Evolutionary conservation across 2,329 filamentous ascomycete genomes (phyloP).

Genomic region (Cytospora piceicola): DNA sequence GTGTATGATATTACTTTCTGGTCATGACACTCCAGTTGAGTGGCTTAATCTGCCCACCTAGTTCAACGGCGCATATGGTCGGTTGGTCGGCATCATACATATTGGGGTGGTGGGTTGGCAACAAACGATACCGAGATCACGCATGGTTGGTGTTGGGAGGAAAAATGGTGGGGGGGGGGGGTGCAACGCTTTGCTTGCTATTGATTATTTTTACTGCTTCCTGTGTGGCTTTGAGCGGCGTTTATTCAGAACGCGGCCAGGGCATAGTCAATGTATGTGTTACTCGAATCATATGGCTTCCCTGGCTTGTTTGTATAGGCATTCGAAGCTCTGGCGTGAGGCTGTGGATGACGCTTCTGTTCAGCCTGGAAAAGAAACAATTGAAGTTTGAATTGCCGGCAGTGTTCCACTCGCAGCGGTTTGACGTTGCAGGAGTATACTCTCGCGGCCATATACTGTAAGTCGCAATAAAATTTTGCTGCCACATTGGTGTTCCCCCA

Average conservation of each 20-base stretch:
- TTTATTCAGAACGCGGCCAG: neutral
- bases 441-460: neutral
- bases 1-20: neutral
- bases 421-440: neutral
- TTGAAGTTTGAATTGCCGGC: neutral
- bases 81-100: neutral
- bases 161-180: neutral
- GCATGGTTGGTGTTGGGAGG: constrained; percentile 27
- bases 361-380: neutral
- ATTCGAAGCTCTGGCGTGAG: neutral
- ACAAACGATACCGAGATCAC: constrained; percentile 6
- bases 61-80: neutral
- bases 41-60: neutral
- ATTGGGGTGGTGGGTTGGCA: neutral
- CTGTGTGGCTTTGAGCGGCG: constrained; percentile 1
- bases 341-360: neutral
- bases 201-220: neutral
- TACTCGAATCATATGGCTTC: neutral
- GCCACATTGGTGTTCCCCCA: neutral
- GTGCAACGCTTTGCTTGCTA: constrained; percentile 12
- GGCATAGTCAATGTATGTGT: constrained; percentile 7
- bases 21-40: neutral
- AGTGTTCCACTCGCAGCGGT: neutral
- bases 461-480: too few species aligned
- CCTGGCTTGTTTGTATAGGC: neutral